Conservation (phyloP, 2,329 filamentous ascomycete genomes). For the Cladophialophora immunda region DNA sequence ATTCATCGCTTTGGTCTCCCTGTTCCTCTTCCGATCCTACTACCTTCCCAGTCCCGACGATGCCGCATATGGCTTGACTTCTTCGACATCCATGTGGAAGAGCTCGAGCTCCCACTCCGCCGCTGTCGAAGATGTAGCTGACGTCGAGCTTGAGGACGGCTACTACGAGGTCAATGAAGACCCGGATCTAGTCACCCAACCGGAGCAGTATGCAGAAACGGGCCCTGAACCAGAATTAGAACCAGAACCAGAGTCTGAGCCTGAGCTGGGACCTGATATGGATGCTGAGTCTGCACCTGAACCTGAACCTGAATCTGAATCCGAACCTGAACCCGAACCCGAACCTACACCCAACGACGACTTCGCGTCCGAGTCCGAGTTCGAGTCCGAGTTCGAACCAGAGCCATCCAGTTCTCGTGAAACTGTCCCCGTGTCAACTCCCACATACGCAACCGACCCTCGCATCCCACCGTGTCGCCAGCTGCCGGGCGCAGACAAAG, state of each 20-base stretch:
- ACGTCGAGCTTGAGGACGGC: slow-evolving; percentile 25
- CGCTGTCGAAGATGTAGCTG: slow-evolving; percentile 8
- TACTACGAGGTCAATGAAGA: slow-evolving; percentile 4
- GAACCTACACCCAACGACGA: background rate
- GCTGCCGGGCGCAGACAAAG: slow-evolving; percentile 35
- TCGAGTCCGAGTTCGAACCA: background rate
- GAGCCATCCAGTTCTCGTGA: slow-evolving; percentile 1
- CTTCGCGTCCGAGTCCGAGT: background rate
- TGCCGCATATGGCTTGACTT: slow-evolving; percentile 6
- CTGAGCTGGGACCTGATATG: no score
- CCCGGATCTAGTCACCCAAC: background rate
- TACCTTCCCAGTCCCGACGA: slow-evolving; percentile 26
- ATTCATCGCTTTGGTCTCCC: slow-evolving; percentile 27
- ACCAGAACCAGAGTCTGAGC: slow-evolving; percentile 3
- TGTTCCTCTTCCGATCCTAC: slow-evolving; percentile 33
- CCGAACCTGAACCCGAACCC: background rate
- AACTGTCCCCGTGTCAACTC: slow-evolving; percentile 1
- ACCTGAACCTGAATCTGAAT: background rate
- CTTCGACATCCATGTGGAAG: slow-evolving; percentile 18
- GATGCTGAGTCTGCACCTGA: background rate
- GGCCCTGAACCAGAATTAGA: background rate
- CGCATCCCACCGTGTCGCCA: slow-evolving; percentile 30
- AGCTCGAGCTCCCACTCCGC: background rate
- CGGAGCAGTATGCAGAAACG: background rate
- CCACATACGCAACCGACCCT: background rate